Evolutionary conservation across 2,329 filamentous ascomycete species (phyloP).

Genomic region (Acephala macrosclerotiorum): DNA sequence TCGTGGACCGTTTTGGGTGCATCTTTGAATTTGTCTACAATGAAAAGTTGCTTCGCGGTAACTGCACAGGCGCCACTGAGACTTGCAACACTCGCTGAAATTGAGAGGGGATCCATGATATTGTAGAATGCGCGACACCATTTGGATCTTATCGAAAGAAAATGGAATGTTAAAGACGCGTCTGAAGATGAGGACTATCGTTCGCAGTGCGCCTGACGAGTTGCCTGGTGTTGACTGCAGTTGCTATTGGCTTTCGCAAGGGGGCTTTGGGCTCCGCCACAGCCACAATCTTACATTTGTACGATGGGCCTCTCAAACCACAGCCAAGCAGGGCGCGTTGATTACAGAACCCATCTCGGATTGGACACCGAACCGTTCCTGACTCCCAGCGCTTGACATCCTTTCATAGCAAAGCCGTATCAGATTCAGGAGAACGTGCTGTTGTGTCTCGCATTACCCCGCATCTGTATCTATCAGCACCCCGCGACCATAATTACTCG

Average conservation of each 20-base stretch:
- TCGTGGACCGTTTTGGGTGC: background rate
- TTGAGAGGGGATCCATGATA: background rate
- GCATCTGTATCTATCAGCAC: too few relatives aligned
- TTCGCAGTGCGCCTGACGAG: background rate
- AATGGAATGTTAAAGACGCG: background rate
- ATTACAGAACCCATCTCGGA: too few relatives aligned
- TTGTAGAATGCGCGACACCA: background rate
- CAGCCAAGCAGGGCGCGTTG: too few relatives aligned
- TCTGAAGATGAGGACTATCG: background rate
- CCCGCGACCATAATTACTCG: too few relatives aligned
- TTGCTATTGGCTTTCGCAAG: background rate
- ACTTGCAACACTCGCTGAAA: background rate
- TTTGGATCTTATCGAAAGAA: background rate
- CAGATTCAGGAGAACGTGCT: too few relatives aligned
- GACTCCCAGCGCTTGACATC: too few relatives aligned
- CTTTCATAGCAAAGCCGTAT: too few relatives aligned
- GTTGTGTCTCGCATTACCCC: too few relatives aligned
- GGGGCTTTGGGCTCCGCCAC: background rate
- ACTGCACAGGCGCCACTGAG: background rate
- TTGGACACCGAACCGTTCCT: too few relatives aligned
- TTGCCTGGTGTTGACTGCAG: background rate
- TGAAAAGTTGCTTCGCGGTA: background rate
- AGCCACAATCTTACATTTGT: background rate
- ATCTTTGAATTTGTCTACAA: background rate
- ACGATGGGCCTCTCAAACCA: too few relatives aligned